Evolutionary conservation across 805 yeast species (phyloP), one percentile per base, ranked within the genome.

Genomic region (Tanozyma kutaoensis): DNA sequence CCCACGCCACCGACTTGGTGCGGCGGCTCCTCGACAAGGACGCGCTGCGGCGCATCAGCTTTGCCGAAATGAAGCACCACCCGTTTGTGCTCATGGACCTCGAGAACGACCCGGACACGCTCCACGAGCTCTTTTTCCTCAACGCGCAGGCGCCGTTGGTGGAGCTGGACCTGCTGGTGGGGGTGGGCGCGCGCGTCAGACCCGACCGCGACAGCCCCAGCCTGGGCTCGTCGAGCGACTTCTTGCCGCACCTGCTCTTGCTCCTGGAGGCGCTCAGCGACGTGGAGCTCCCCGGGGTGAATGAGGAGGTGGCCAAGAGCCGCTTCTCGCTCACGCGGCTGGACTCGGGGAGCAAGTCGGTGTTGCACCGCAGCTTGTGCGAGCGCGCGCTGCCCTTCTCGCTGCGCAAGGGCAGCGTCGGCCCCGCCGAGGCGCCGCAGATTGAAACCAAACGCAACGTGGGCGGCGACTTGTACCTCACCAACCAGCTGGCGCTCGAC

Each of bases 1-100:
- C 61, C 14, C 53, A 58, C 18, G 66, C 73, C 11, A 65, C 62
- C 23, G 84, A 82, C 43, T 52, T 91, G 24, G 44, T 91, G 13
- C 26, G 42, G 2, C 64, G 65, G 39, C 46, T 91, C 39, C 59
- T 91, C 16, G 67, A 63, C 20, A 88, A 84, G 43, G 68, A 81
- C 44, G 85, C 93, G 4, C 43, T 48, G 7, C 52, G 64, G 23
- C 66, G 98, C 45, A 66, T 77, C 13, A 75, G 74, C 12, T 75
- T 88, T 21, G 49, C 56, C 10, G 80, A 78, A 15, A 76, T 85
- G 30, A 85, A 84, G 48, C 48, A 50, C 6, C 95, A 88, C 50
- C 79, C 82, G 1, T 85, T 93, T 28, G 51, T 57, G 2, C 36
- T 58, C 14, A 40, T 57, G 54, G 66, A 54, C 26, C 42, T 59